Evolutionary conservation across 371 early-diverging fungal genomes (phyloP), one percentile per base, ranked within the genome.

Genomic region (Gilbertella persicaria): DNA sequence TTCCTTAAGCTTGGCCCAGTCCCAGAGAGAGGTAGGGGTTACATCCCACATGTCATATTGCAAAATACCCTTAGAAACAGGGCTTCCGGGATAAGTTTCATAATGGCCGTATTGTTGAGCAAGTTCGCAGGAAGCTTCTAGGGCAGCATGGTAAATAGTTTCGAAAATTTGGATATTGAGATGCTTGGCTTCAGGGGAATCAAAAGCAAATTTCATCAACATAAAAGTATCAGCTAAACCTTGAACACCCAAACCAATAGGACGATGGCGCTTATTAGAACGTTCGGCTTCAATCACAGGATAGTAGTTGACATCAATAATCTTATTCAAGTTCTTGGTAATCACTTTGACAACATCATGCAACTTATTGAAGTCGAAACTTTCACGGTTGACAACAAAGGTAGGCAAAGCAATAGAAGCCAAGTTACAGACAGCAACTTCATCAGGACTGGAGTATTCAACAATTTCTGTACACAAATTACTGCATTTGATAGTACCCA

Each of bases 401-500:
- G 80, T 78, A 12, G 99, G 98, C 30, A 99, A 80, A 21, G 96
- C 94, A 48, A 99, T 85, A 19, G 95, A 95, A 9, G 98, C 99
- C 62, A 99, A 68, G 73, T 99, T 99, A 87, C 99, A 99, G 28
- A 99, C 99, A 39, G 99, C 99, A 4, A 96, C 92, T 68, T 98
- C 99, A 65, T 98, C 96, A 38, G 93, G 89, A 13, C 84, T 71
- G 4, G 97, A 91, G 84, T 97, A 98, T 69, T 99, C 93, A 40
- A 99, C 88, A 64, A 99, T 97, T 65, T 99, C 94, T 0, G 85
- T 85, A 66, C 93, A 92, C 54, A 92, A 63, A 56, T 92, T 92
- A 46, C 85, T 84, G 63, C 89, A 88, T 53, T 89, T 85, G 82
- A 99, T 98, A 1, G 96, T 98, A 33, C 99, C 99, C 30, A 99